Conservation (phyloP, 2,329 filamentous ascomycete species). For the Pseudocercospora cruenta region DNA sequence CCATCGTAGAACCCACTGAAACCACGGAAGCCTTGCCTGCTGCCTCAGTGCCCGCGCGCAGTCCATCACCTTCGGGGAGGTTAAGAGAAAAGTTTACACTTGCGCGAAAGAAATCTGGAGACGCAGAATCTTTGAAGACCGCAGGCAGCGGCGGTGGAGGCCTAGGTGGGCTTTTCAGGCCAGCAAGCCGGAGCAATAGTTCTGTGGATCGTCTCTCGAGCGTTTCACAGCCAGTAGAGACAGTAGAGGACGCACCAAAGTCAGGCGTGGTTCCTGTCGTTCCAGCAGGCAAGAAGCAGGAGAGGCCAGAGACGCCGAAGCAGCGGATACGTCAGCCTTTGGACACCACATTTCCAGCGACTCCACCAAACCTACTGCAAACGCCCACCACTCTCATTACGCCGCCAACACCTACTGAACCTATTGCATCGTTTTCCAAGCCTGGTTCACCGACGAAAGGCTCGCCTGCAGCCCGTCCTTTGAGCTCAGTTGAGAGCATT, state of each 20-base stretch:
- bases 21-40: slow-evolving; percentile 24
- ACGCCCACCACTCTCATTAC: slow-evolving; percentile 64
- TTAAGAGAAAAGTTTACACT: slow-evolving; percentile 70
- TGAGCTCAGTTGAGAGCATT: slow-evolving; percentile 38
- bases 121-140: slow-evolving; percentile 46
- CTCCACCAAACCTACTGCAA: slow-evolving; percentile 47
- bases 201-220: slow-evolving; percentile 28
- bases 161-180: slow-evolving; percentile 49
- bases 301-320: slow-evolving; percentile 31
- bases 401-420: slow-evolving; percentile 64
- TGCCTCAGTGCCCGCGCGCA: slow-evolving; percentile 53
- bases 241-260: slow-evolving; percentile 1
- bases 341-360: slow-evolving; percentile 40
- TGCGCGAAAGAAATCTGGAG: slow-evolving; percentile 52
- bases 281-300: slow-evolving; percentile 17
- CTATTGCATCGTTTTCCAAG: slow-evolving; percentile 27
- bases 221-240: slow-evolving; percentile 43
- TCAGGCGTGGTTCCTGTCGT: slow-evolving; percentile 3
- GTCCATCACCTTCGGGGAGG: slow-evolving; percentile 70
- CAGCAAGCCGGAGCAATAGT: slow-evolving; percentile 41
- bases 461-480: slow-evolving; percentile 34
- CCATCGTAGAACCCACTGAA: slow-evolving; percentile 35
- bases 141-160: slow-evolving; percentile 47
- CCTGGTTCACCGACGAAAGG: slow-evolving; percentile 48
- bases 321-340: slow-evolving; percentile 32